These are phyloP conservation scores for Exsudoporus frostii DNA, from an alignment of 768 basidiomycete species.

Conservation along the genomic window DNA sequence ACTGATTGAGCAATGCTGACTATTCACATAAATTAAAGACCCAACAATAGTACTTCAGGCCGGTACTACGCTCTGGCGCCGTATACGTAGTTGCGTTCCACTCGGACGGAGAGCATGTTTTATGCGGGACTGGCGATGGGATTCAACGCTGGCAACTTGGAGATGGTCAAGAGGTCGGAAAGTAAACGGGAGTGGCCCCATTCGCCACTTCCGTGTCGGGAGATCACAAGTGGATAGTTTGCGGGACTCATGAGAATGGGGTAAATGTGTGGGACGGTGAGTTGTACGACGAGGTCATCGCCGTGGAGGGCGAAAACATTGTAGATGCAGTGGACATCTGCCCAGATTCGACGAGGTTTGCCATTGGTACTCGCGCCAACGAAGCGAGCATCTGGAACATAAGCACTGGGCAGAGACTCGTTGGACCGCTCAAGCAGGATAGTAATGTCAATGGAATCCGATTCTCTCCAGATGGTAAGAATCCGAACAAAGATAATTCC, in stretches of 20 bases:
- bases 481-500: too few species aligned
- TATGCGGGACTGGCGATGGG: fast-evolving
- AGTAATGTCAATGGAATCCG: neutral
- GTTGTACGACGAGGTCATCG: neutral
- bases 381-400: neutral
- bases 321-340: neutral
- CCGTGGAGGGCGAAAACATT: neutral
- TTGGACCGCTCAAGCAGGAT: neutral
- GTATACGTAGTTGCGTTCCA: neutral
- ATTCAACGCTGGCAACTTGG: neutral
- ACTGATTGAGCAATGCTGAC: neutral
- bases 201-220: neutral
- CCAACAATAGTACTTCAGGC: neutral
- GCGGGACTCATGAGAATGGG: neutral
- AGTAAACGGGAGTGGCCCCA: neutral
- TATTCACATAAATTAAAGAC: neutral
- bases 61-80: neutral
- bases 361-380: neutral
- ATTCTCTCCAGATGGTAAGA: neutral
- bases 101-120: neutral
- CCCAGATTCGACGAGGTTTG: neutral
- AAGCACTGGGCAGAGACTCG: neutral
- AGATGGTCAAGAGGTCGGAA: neutral
- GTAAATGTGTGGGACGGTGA: neutral
- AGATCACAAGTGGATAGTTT: neutral